Evolutionary conservation across 768 basidiomycete species (phyloP).

Genomic region (Pleurotus djamor): DNA sequence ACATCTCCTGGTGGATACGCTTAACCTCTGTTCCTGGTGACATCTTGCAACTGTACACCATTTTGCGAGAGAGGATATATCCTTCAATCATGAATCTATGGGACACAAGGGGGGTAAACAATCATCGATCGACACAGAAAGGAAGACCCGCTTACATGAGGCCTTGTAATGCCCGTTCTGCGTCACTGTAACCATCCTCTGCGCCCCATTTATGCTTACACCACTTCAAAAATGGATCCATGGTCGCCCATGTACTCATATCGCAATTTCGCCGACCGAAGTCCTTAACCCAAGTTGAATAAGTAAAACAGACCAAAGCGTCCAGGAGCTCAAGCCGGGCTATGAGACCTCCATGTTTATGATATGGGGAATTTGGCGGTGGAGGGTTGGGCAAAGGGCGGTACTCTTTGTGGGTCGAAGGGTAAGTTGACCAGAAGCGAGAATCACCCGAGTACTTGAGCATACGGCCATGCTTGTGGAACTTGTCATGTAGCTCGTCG

Average conservation of each 20-base stretch:
- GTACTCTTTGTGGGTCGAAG: slow-evolving; percentile 62
- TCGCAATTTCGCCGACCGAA: slow-evolving; percentile 53
- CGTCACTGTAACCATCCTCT: slow-evolving; percentile 47
- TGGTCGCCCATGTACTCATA: slow-evolving; percentile 64
- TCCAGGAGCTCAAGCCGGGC: slow-evolving; percentile 80
- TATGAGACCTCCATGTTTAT: slow-evolving; percentile 73
- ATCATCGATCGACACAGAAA: slow-evolving; percentile 20
- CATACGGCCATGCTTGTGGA: slow-evolving; percentile 64
- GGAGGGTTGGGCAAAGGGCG: slow-evolving; percentile 64
- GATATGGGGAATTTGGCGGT: slow-evolving; percentile 63
- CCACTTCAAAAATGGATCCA: slow-evolving; percentile 68
- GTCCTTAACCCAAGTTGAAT: slow-evolving; percentile 80
- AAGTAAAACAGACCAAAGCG: slow-evolving; percentile 81
- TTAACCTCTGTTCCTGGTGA: neutral
- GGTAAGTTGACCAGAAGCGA: slow-evolving; percentile 74
- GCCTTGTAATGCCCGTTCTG: slow-evolving; percentile 68
- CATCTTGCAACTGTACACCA: slow-evolving; percentile 32
- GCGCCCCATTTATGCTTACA: slow-evolving; percentile 68
- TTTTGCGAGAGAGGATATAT: slow-evolving; percentile 60
- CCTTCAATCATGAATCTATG: slow-evolving; percentile 77
- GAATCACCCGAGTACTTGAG: slow-evolving; percentile 86
- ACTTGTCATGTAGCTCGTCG: slow-evolving; percentile 66
- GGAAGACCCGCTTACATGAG: slow-evolving; percentile 61
- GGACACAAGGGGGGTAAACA: slow-evolving; percentile 23
- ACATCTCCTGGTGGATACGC: slow-evolving; percentile 5